Percentiles rank a stretch among this genome's conserved stretches.
These are phyloP conservation scores for Lavandula angustifolia DNA, from an alignment of 257 asterid species.

Conservation along the genomic window DNA sequence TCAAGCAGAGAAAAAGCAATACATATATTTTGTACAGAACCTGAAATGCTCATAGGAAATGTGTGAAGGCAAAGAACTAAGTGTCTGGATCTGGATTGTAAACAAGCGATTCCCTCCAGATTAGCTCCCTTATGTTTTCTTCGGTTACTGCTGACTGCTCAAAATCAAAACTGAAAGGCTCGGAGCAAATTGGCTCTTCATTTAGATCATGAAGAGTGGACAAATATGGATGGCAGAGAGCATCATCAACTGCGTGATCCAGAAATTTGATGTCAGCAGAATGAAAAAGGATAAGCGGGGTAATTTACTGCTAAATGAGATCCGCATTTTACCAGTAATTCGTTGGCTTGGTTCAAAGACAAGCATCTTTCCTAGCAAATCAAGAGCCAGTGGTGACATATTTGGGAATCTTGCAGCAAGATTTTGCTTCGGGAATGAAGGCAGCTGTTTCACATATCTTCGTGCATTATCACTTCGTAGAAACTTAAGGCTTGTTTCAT, in stretches of 20 bases:
- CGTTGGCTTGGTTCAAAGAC: slow-evolving; percentile 77
- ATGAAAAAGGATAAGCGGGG: neutral
- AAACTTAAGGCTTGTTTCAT: slow-evolving; percentile 71
- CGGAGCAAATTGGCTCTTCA: slow-evolving; percentile 74
- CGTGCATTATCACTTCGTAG: slow-evolving; percentile 73
- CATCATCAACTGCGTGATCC: slow-evolving; percentile 71
- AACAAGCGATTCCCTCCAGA: slow-evolving; percentile 59
- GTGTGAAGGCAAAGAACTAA: slow-evolving; percentile 29
- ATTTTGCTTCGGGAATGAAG: slow-evolving; percentile 65
- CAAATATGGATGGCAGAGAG: slow-evolving; percentile 74
- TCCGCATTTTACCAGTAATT: slow-evolving; percentile 58
- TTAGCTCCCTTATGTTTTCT: slow-evolving; percentile 65
- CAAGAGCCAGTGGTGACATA: slow-evolving; percentile 71
- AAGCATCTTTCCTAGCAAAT: slow-evolving; percentile 84
- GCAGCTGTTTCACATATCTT: slow-evolving; percentile 70
- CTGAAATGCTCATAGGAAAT: neutral
- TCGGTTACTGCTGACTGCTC: slow-evolving; percentile 60
- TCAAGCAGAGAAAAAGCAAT: neutral
- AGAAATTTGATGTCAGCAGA: slow-evolving; percentile 27
- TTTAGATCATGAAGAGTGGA: slow-evolving; percentile 78
- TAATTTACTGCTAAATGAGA: neutral
- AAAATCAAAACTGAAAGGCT: slow-evolving; percentile 62
- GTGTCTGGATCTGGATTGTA: slow-evolving; percentile 52
- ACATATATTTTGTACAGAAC: slow-evolving; percentile 28
- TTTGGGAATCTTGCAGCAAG: slow-evolving; percentile 65